Evolutionary conservation across 2,329 filamentous ascomycete species (phyloP), one percentile per base, ranked within the genome.

Genomic region (Penicillium freii): DNA sequence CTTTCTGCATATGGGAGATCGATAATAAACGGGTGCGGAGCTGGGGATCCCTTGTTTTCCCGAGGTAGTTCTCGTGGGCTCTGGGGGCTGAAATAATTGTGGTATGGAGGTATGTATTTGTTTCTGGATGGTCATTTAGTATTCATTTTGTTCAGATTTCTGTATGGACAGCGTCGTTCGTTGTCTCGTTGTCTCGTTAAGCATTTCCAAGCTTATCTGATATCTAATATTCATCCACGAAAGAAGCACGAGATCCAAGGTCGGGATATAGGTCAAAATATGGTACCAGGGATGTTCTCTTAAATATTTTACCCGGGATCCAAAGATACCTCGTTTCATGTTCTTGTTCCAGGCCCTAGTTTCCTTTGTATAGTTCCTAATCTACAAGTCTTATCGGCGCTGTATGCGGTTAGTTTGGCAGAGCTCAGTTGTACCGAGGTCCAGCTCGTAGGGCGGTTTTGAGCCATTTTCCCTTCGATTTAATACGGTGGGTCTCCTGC

Each of bases 51-150:
- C 69, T 71, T 59, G 42, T 58, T 69, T 58, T 61, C 68, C 69
- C 69, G 69, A 71, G 56, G 62, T 42, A 58, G 59, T 69, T 69
- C 61, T 69, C 67, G 67, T 69, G 60, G 43, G n/a, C 19, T 40
- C n/a, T 40, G 21, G 34, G 34, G 29, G 53, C 45, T 48, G 34
- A 38, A 31, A 31, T 31, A 25, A 48, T 29, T 44, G 44, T 17
- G 5, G 31, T 34, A 34, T 40, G n/a, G 27, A 3, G 33, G 4
- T 33, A 31, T 45, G 8, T 13, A 46, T 15, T n/a, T 42, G n/a
- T 38, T 54, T 36, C 29, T 31, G 1, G n/a, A 8, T 50, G n/a
- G 25, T 21, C 15, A 7, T 23, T 44, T 19, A 25, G 13, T 23
- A 17, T 27, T 44, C 1, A 1, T 10, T n/a, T 15, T 8, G 15